Conservation (phyloP, 352 stramenopile species). For the Globisporangium cystogenes region DNA sequence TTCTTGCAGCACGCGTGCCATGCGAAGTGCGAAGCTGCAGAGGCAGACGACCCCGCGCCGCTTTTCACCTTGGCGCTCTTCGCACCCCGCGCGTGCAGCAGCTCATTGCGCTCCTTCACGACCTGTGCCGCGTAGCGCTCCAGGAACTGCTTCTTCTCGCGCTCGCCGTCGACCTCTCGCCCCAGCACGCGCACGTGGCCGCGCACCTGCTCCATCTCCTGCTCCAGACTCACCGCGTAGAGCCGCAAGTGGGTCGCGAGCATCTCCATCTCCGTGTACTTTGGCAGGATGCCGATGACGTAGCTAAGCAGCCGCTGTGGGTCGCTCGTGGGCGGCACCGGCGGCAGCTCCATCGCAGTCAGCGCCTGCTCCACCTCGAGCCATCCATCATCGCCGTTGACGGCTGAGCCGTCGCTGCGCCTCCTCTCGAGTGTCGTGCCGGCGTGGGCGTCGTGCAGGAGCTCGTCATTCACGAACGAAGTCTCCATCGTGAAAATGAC, state of each 20-base stretch:
- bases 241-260: conserved; percentile 65
- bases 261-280: conserved; percentile 85
- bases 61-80: conserved; percentile 32
- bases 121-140: conserved; percentile 77
- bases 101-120: conserved; percentile 82
- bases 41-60: neutral
- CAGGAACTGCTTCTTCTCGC: conserved; percentile 77
- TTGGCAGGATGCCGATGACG: conserved; percentile 66
- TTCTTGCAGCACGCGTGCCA: conserved; percentile 85
- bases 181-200: conserved; percentile 49
- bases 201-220: conserved; percentile 72
- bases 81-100: conserved; percentile 51
- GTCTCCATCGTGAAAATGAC: neutral
- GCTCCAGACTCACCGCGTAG: conserved; percentile 62
- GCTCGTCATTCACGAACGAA: neutral
- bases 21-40: conserved; percentile 39
- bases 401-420: neutral
- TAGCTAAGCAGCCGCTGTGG: conserved; percentile 70
- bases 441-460: neutral
- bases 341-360: conserved; percentile 40
- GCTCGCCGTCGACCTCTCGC: conserved; percentile 38
- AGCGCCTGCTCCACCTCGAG: conserved; percentile 52
- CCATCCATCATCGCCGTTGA: conserved; percentile 23
- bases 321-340: conserved; percentile 66
- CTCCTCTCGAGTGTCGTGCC: neutral